Conservation (phyloP, 2,329 filamentous ascomycete species). For the Xylaria sp. region DNA sequence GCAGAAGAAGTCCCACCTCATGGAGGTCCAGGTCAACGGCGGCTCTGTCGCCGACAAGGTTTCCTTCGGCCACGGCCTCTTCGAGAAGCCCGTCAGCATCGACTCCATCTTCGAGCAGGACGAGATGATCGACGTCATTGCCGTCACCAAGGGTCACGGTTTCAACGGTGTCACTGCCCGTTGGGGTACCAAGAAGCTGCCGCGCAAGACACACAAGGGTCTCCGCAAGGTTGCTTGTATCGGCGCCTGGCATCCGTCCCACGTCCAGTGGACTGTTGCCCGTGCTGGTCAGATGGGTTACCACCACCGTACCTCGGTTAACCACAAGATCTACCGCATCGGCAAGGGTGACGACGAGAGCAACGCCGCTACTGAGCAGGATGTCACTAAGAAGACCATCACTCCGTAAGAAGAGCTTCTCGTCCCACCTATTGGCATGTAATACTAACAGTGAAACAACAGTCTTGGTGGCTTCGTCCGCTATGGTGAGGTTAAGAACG, state of each 20-base stretch:
- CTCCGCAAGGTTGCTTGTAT: conserved; percentile 99
- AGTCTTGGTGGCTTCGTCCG: conserved; percentile 99
- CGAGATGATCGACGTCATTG: conserved; percentile 99
- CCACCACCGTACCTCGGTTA: conserved; percentile 99
- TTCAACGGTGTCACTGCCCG: conserved; percentile 96
- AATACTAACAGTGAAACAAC: conserved; percentile 53
- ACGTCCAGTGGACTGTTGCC: conserved; percentile 99
- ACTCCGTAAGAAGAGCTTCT: conserved; percentile 82
- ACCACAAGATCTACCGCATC: conserved; percentile 99
- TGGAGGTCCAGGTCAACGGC: conserved; percentile 99
- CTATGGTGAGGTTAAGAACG: conserved; percentile 99
- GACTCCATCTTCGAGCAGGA: conserved; percentile 97
- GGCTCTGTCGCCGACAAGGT: conserved; percentile 97
- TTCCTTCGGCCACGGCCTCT: conserved; percentile 91
- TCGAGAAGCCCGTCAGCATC: conserved; percentile 98
- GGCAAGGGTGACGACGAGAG: conserved; percentile 91
- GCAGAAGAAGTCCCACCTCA: conserved; percentile 99
- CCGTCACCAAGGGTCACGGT: conserved; percentile 99
- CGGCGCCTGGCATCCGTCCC: conserved; percentile 99
- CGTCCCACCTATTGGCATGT: neutral
- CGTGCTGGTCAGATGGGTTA: conserved; percentile 99
- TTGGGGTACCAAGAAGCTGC: conserved; percentile 99
- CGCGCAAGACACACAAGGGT: conserved; percentile 99
- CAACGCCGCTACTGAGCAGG: conserved; percentile 94
- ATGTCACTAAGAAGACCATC: conserved; percentile 99